Evolutionary conservation across 257 asterid species (phyloP), one percentile per base, ranked within the genome.

Genomic region (Cinchona pubescens): DNA sequence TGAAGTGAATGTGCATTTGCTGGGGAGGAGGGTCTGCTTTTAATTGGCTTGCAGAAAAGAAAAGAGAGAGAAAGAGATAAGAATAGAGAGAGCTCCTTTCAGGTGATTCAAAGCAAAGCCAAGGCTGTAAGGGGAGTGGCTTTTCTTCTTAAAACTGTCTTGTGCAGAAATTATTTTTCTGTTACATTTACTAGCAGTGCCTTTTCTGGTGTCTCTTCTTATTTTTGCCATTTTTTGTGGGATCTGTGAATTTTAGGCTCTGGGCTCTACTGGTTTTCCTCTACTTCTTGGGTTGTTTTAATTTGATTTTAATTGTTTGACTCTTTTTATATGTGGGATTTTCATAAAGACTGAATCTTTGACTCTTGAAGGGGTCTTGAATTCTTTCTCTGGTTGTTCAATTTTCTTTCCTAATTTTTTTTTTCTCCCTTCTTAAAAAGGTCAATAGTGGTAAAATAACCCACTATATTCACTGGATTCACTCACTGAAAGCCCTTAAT

Each of bases 1-100:
- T 82, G 90, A 40, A 89, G 91, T 88, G 85, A 92, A 87, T 92
- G 89, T 77, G 86, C 90, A 85, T 81, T 89, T 87, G 90, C 81
- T 82, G 86, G 62, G 79, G 87, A 83, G 21, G 5, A 59, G 85
- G 90, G 83, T 83, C 79, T 83, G 88, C 82, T 70, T 85, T 83
- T 72, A 86, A 80, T 84, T 85, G 60, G 75, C 48, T 75, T 77
- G 75, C 86, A 79, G 81, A 76, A 69, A 76, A 73, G 81, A 32
- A 67, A 64, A 67, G 75, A 68, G 72, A 15, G 63, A 66, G 23
- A 56, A 67, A 62, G 45, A 51, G 38, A 29, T 5, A 29, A 43
- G 21, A 8, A 73, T 23, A 49, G 65, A 72, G 73, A 75, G 19
- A 64, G 82, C 84, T 73, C 60, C 69, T 77, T 70, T 82, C 84